These are phyloP conservation scores for Helenozyma baotianmanensis DNA, from an alignment of 805 yeast genomes.

Conservation along the genomic window DNA sequence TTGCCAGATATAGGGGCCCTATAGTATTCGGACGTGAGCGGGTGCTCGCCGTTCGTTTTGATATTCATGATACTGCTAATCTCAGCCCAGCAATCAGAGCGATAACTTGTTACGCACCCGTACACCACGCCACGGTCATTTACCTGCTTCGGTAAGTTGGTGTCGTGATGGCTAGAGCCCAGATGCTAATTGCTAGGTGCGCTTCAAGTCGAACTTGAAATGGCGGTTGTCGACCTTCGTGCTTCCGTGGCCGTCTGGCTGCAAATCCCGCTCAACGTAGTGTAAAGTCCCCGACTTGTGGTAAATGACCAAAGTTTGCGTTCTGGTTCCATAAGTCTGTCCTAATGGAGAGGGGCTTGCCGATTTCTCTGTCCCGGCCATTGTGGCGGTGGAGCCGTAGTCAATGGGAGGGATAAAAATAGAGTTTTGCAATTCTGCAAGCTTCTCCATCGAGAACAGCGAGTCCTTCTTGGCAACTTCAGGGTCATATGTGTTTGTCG, in stretches of 20 bases:
- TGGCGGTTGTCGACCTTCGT: slow-evolving; percentile 10
- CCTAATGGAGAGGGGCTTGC: no score
- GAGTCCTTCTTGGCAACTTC: slow-evolving; percentile 16
- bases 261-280: slow-evolving; percentile 61
- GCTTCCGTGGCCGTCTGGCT: slow-evolving; percentile 17
- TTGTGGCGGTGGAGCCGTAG: slow-evolving; percentile 11
- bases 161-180: neutral
- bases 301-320: slow-evolving; percentile 72
- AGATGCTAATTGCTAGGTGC: slow-evolving; percentile 2
- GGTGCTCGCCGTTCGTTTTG: slow-evolving; percentile 14
- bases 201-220: slow-evolving; percentile 12
- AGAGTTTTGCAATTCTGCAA: slow-evolving; percentile 46
- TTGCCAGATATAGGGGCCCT: slow-evolving; percentile 14
- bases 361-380: neutral
- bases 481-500: slow-evolving; percentile 36
- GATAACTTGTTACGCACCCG: no score
- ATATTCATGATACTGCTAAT: slow-evolving; percentile 1
- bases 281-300: slow-evolving; percentile 47
- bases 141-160: no score
- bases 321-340: slow-evolving; percentile 75
- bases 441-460: slow-evolving; percentile 19
- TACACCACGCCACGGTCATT: neutral
- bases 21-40: slow-evolving; percentile 26
- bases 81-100: neutral
- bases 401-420: slow-evolving; percentile 71